These are phyloP conservation scores for Cadophora malorum DNA, from an alignment of 2,329 filamentous ascomycete genomes.

Conservation along the genomic window DNA sequence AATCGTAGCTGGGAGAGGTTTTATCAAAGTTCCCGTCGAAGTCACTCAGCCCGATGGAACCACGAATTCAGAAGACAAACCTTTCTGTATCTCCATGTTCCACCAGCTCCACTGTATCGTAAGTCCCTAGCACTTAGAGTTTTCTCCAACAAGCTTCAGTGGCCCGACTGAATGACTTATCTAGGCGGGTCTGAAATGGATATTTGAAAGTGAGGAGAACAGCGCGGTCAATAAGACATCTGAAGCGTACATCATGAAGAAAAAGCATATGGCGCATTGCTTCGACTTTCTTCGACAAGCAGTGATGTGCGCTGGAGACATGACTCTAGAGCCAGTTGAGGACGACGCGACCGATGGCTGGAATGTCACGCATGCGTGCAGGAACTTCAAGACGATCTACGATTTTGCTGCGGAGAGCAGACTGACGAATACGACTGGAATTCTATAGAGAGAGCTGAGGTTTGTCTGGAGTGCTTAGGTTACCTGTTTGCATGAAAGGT, in stretches of 20 bases:
- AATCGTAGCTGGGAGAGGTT: background rate
- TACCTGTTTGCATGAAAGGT: background rate
- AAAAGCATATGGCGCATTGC: background rate
- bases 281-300: background rate
- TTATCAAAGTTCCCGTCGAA: background rate
- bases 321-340: background rate
- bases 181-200: background rate
- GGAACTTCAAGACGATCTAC: background rate
- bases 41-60: background rate
- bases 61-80: background rate
- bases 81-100: background rate
- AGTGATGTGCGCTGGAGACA: background rate
- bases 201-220: background rate
- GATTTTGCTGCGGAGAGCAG: constrained; percentile 2
- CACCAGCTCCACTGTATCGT: background rate
- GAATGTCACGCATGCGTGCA: background rate
- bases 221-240: background rate
- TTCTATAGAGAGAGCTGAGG: background rate
- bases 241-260: background rate
- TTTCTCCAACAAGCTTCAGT: background rate
- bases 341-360: background rate
- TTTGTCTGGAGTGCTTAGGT: background rate
- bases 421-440: background rate
- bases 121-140: background rate
- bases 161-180: background rate